Base-by-base conservation (phyloP, 1,284 basidiomycete species). In the Ceratobasidium sp. region DNA sequence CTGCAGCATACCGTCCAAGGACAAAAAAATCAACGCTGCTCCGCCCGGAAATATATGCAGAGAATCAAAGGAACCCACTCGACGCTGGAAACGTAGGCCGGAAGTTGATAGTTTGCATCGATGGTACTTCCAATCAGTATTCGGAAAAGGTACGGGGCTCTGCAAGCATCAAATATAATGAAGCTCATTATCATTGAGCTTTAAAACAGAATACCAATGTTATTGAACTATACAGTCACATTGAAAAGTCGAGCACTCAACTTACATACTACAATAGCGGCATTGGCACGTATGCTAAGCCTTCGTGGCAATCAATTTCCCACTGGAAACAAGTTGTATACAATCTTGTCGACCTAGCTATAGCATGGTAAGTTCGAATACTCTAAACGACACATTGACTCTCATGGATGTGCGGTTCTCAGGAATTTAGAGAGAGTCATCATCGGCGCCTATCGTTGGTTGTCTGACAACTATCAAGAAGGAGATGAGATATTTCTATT, bases 211-310 rank as follows among this genome's bases (percentile, higher is more conserved):
- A 43, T 26, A 62, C 59, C 13, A 62, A 62, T 32, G 59, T 62
- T 9, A 30, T 62, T 11, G 59, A 62, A 21, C 41, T 62, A 16
- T 62, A 21, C 26, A 30, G 44, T 13, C 59, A 49, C 26, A 30
- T 62, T 23, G 44, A 62, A 21, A 62, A 62, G 44, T 23, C 11
- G 4, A 41, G 47, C 41, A n/a, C 11, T 3, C 59, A 74, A 46
- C 26, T 74, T 7, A 74, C 73, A 16, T 74, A 74, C 67, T 75
- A 73, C 46, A 70, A 73, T 43, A 73, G 74, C 41, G 74, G 72
- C 18, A 59, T 73, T 16, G 74, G 74, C 11, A 75, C 74, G 11
- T 75, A 70, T 57, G 66, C 73, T 3, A 47, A 49, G 16, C 64
- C 72, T 1, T 55, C 54, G 13, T 62, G 49, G 46, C 21, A 43